A percentile compares a stretch with the other conserved stretches of the same genome.
These are phyloP conservation scores for Fraxinus floribunda DNA, from an alignment of 305 asterid genomes.

Conservation along the genomic window DNA sequence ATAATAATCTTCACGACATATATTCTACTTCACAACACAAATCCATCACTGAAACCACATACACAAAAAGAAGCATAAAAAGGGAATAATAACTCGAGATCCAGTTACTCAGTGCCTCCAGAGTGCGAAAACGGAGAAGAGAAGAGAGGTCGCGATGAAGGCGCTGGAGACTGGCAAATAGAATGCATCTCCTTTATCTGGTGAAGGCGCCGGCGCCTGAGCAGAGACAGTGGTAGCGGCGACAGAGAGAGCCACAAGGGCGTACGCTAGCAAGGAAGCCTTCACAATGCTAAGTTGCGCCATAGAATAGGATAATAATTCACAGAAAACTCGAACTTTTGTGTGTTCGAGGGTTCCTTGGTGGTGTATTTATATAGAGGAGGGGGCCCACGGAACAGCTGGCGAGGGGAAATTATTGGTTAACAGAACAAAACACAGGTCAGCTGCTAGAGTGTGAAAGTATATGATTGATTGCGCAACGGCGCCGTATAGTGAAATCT, in stretches of 20 bases:
- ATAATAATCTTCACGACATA: not conserved
- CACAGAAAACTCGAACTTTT: not conserved
- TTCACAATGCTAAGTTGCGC: slow-evolving; percentile 39
- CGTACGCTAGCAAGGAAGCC: slow-evolving; percentile 27
- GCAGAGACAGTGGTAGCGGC: slow-evolving; percentile 34
- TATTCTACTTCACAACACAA: not conserved
- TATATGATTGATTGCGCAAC: not conserved
- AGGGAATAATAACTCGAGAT: not conserved
- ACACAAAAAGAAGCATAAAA: not conserved
- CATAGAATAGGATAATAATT: slow-evolving; percentile 22
- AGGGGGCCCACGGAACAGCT: slow-evolving; percentile 29
- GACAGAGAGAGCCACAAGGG: slow-evolving; percentile 28
- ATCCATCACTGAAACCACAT: not conserved
- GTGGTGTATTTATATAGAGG: slow-evolving; percentile 20
- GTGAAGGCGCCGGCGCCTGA: slow-evolving; percentile 41
- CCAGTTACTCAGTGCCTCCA: slow-evolving; percentile 34
- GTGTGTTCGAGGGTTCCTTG: not conserved
- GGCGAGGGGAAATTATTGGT: slow-evolving; percentile 21
- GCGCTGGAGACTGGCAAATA: slow-evolving; percentile 33
- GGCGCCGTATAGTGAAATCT: not conserved
- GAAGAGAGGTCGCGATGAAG: slow-evolving; percentile 35
- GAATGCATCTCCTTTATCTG: slow-evolving; percentile 45
- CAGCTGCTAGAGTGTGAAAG: not conserved
- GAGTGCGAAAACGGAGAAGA: slow-evolving; percentile 39
- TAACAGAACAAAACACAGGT: not conserved